Evolutionary conservation across 148 eudicot species (phyloP), one percentile per base, ranked within the genome.

Genomic region (Amaranthus cruentus): DNA sequence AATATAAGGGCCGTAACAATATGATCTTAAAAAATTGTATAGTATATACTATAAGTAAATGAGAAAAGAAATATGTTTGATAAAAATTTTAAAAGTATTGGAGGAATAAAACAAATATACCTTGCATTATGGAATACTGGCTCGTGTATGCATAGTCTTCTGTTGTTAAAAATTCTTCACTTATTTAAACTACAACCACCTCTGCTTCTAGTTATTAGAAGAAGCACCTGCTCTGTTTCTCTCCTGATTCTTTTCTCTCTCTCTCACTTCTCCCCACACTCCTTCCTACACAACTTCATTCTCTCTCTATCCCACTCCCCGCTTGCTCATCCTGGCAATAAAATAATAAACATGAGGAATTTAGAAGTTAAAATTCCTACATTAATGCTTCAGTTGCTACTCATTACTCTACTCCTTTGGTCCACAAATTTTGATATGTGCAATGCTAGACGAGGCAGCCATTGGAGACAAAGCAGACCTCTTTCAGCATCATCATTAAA

Each of bases 141-240:
- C 78, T 75, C 66, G 64, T 75, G 72, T 70, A 70, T 74, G 70
- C 75, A 69, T 74, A 75, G 78, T 69, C 71, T 74, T 79, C 78
- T 79, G 72, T 66, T 67, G 67, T 65, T 15, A 62, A 66, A 65
- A 70, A 57, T 58, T 75, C 63, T 62, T 56, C 62, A 49, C 70
- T 80, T 80, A 80, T 80, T 71, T 75, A 80, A 75, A 80, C 79
- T 79, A 58, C 71, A 66, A 75, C 79, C 28, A 47, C 62, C 78
- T 70, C 71, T 66, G 68, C 79, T 80, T 80, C 62, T 62, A 67
- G 69, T 71, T 75, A 80, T 56, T 69, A 62, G 51, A 71, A 79
- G 58, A 75, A 75, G 2, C 73, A 71, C 68, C 71, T 18, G 73
- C 79, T 80, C 82, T 80, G 76, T 69, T 21, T 75, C 72, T 58